Conservation (phyloP, 2,329 filamentous ascomycete species). For the Diplodia scrobiculata region DNA sequence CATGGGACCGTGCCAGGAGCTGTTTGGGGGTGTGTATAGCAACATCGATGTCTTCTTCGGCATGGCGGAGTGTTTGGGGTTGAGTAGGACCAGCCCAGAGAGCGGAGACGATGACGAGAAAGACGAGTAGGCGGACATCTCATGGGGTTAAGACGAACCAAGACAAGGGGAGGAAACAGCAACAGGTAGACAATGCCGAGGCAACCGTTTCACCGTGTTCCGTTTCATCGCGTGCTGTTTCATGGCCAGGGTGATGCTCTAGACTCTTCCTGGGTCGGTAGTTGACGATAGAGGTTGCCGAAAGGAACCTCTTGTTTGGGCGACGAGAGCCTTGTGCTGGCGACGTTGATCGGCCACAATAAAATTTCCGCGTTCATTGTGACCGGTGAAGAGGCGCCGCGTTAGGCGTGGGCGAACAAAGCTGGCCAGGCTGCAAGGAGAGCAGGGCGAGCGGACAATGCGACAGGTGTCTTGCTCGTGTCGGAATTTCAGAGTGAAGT, state of each 20-base stretch:
- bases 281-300: too few relatives aligned
- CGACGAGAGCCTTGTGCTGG: neutral
- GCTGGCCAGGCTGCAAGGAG: neutral
- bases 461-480: neutral
- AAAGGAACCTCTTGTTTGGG: too few relatives aligned
- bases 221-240: neutral
- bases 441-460: too few relatives aligned
- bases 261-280: too few relatives aligned
- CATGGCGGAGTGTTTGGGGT: slow-evolving; percentile 64
- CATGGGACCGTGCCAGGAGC: slow-evolving; percentile 74
- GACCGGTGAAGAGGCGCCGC: too few relatives aligned
- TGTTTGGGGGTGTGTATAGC: slow-evolving; percentile 70
- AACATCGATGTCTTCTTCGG: slow-evolving; percentile 75
- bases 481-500: slow-evolving; percentile 9
- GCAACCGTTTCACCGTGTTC: neutral
- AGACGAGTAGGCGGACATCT: too few relatives aligned
- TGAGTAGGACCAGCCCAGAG: slow-evolving; percentile 14
- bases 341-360: neutral
- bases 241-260: too few relatives aligned
- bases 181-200: too few relatives aligned
- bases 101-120: neutral
- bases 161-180: too few relatives aligned
- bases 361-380: neutral
- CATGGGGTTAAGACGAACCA: too few relatives aligned
- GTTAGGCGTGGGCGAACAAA: neutral